phyloP scores from a whole-genome alignment of 1,284 basidiomycete species.

The Marasmius oreades region DNA sequence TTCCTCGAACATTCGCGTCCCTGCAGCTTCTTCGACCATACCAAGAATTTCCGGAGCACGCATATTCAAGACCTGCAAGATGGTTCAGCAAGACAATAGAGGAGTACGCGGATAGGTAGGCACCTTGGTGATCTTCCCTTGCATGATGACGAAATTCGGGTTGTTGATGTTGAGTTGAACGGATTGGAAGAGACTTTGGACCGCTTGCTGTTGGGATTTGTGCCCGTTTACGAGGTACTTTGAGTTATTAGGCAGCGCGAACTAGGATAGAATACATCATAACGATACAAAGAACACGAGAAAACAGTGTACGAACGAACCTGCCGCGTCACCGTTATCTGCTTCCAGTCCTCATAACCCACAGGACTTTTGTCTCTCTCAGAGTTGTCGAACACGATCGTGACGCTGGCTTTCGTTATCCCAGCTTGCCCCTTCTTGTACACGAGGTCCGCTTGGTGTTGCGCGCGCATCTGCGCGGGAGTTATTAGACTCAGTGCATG shows the following conservation, averaged over 20 bases:
- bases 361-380: conserved; percentile 85
- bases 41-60: conserved; percentile 96
- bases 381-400: conserved; percentile 99
- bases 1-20: conserved; percentile 99
- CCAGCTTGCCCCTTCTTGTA: conserved; percentile 98
- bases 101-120: conserved; percentile 4
- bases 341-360: conserved; percentile 79
- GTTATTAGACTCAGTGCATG: background rate
- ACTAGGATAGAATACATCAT: conserved; percentile 52
- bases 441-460: conserved; percentile 96
- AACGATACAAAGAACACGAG: background rate
- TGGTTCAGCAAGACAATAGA: too few relatives aligned
- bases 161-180: conserved; percentile 99
- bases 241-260: conserved; percentile 89
- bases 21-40: conserved; percentile 98
- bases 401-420: conserved; percentile 95
- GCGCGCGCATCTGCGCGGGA: conserved; percentile 77
- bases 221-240: conserved; percentile 98
- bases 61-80: conserved; percentile 88
- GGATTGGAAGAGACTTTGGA: conserved; percentile 94
- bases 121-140: conserved; percentile 92
- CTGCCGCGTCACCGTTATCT: conserved; percentile 97
- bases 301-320: conserved; percentile 41
- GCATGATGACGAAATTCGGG: conserved; percentile 99
- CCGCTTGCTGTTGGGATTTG: conserved; percentile 83